Percentiles rank a stretch among this genome's conserved stretches.
Conservation (phyloP, 768 basidiomycete species). For the Termitomyces sp. region DNA sequence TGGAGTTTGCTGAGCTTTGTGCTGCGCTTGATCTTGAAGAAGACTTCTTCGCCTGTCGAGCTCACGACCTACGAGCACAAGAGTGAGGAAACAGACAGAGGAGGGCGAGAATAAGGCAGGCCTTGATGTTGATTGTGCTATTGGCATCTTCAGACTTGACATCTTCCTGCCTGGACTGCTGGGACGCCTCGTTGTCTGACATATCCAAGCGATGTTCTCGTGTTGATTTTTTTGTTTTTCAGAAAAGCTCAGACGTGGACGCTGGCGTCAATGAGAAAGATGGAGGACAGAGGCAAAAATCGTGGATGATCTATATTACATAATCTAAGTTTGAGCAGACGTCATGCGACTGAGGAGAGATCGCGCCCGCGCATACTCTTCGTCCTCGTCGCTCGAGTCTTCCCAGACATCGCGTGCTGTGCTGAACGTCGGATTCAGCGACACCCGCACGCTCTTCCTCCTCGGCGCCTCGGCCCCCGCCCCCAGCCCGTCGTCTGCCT, state of each 20-base stretch:
- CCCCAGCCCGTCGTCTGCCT: too few relatives aligned
- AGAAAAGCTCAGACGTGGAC: too few relatives aligned
- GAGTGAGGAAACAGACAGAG: too few relatives aligned
- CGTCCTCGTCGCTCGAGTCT: too few relatives aligned
- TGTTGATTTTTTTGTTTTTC: too few relatives aligned
- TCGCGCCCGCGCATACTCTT: too few relatives aligned
- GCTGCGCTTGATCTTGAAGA: constrained; percentile 95
- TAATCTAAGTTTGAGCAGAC: too few relatives aligned
- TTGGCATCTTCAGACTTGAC: background rate
- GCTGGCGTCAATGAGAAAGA: too few relatives aligned
- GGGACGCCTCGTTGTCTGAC: constrained; percentile 9
- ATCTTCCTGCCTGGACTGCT: constrained; percentile 1
- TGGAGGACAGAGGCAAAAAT: too few relatives aligned
- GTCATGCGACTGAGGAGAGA: too few relatives aligned
- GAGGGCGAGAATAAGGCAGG: background rate
- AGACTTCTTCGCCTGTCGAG: constrained; percentile 80
- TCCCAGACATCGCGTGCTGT: constrained; percentile 46
- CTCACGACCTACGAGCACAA: constrained; percentile 81
- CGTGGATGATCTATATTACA: too few relatives aligned
- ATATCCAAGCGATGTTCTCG: background rate
- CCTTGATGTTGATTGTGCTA: constrained; percentile 2
- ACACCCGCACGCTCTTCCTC: constrained; percentile 75
- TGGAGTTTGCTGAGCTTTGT: constrained; percentile 91
- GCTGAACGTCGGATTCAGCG: constrained; percentile 71
- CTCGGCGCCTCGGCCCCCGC: constrained; percentile 6